phyloP scores from a whole-genome alignment of 1,139 yeast species.

The Sugiyamaella xylanicola region DNA sequence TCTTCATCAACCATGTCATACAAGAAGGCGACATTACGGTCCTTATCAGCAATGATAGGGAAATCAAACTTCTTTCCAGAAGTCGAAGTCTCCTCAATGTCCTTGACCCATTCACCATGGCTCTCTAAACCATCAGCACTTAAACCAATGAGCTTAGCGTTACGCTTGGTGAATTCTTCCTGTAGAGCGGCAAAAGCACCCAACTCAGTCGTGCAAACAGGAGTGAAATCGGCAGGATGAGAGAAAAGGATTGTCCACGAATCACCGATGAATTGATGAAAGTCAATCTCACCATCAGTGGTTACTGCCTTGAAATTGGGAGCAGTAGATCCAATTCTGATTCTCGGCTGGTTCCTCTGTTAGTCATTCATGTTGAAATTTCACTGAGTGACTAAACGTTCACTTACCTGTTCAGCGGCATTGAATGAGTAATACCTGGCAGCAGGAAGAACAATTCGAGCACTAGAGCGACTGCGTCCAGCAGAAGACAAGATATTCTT shows the following conservation, averaged over 20 bases:
- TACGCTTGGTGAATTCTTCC: constrained; percentile 79
- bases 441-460: constrained; percentile 16
- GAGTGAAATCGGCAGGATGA: constrained; percentile 94
- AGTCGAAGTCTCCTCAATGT: constrained; percentile 74
- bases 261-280: constrained; percentile 80
- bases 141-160: constrained; percentile 81
- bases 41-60: constrained; percentile 86
- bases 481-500: constrained; percentile 8
- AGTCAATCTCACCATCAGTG: constrained; percentile 73
- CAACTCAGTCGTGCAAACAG: constrained; percentile 92
- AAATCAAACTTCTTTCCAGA: constrained; percentile 68
- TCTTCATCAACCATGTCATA: constrained; percentile 92
- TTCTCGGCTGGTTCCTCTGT: constrained; percentile 27
- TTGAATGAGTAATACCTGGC: constrained; percentile 29
- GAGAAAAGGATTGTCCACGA: constrained; percentile 85
- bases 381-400: neutral
- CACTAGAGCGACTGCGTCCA: constrained; percentile 7
- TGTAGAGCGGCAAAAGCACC: constrained; percentile 87
- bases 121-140: constrained; percentile 78
- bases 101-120: constrained; percentile 82
- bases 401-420: constrained; percentile 30
- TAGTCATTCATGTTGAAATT: neutral
- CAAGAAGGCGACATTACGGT: constrained; percentile 75
- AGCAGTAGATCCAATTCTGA: constrained; percentile 66
- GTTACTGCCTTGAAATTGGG: constrained; percentile 83